A percentile compares a stretch with the other conserved stretches of the same genome.
These are phyloP conservation scores for Globisporangium carolinianum DNA, from an alignment of 352 stramenopile genomes.

Conservation along the genomic window DNA sequence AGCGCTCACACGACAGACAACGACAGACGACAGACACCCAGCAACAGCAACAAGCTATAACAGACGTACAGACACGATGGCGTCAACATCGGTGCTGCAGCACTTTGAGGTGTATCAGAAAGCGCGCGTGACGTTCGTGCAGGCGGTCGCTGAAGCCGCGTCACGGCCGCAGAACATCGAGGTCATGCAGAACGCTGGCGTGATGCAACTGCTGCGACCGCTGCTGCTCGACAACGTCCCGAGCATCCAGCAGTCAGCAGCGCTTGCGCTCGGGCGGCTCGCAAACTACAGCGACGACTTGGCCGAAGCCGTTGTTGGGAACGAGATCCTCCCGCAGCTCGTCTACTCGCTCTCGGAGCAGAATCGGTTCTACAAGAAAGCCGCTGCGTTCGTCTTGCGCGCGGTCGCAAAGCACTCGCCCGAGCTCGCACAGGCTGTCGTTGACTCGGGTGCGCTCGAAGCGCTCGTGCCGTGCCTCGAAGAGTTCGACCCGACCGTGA, in stretches of 20 bases:
- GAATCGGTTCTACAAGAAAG: constrained; percentile 96
- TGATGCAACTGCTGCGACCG: constrained; percentile 92
- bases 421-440: constrained; percentile 91
- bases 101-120: constrained; percentile 96
- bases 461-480: constrained; percentile 91
- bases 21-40: neutral
- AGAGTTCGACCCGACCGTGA: constrained; percentile 94
- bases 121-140: constrained; percentile 91
- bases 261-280: constrained; percentile 88
- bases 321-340: constrained; percentile 95
- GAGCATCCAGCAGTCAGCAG: constrained; percentile 93
- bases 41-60: neutral
- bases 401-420: constrained; percentile 93
- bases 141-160: constrained; percentile 90
- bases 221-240: constrained; percentile 93
- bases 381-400: constrained; percentile 90
- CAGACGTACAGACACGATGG: constrained; percentile 29
- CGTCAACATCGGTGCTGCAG: constrained; percentile 87
- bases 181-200: constrained; percentile 94
- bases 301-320: constrained; percentile 91
- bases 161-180: constrained; percentile 95
- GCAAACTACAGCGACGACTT: constrained; percentile 95
- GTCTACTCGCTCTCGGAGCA: constrained; percentile 94
- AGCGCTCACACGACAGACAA: too few relatives aligned
- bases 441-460: constrained; percentile 90